Evolutionary conservation across 768 basidiomycete genomes (phyloP).

Genomic region (Trametes maxima): DNA sequence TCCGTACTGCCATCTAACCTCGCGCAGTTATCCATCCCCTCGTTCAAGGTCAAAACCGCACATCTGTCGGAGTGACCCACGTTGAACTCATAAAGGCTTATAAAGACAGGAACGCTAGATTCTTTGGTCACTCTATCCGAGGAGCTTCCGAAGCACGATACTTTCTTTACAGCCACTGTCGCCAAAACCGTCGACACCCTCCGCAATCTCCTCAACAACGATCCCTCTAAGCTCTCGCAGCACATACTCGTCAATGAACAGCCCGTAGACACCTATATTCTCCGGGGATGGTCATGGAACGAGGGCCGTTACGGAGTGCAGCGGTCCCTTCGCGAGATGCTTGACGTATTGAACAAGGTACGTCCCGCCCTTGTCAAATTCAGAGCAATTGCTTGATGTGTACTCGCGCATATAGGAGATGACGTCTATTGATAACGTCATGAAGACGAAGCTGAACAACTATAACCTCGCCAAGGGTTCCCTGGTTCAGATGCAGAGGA

Average conservation of each 20-base stretch:
- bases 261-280: conserved; percentile 74
- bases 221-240: conserved; percentile 71
- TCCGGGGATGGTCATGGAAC: conserved; percentile 92
- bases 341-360: conserved; percentile 87
- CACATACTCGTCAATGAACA: conserved; percentile 82
- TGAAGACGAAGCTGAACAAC: conserved; percentile 88
- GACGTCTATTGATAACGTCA: conserved; percentile 89
- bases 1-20: conserved; percentile 48
- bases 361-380: conserved; percentile 15
- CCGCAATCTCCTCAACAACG: conserved; percentile 87
- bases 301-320: conserved; percentile 87
- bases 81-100: not conserved
- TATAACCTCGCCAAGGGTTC: conserved; percentile 96
- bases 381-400: not conserved
- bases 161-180: conserved; percentile 82
- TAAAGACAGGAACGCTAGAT: conserved; percentile 91
- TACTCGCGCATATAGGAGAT: conserved; percentile 68
- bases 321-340: conserved; percentile 78
- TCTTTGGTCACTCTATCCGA: conserved; percentile 87
- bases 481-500: conserved; percentile 89
- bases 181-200: conserved; percentile 95
- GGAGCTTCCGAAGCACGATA: conserved; percentile 88
- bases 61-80: not conserved
- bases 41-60: conserved; percentile 77
- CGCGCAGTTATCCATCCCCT: conserved; percentile 73